Percentiles rank a stretch among this genome's conserved stretches.
Evolutionary conservation across 768 basidiomycete genomes (phyloP).

Genomic region (Serendipita sp.): DNA sequence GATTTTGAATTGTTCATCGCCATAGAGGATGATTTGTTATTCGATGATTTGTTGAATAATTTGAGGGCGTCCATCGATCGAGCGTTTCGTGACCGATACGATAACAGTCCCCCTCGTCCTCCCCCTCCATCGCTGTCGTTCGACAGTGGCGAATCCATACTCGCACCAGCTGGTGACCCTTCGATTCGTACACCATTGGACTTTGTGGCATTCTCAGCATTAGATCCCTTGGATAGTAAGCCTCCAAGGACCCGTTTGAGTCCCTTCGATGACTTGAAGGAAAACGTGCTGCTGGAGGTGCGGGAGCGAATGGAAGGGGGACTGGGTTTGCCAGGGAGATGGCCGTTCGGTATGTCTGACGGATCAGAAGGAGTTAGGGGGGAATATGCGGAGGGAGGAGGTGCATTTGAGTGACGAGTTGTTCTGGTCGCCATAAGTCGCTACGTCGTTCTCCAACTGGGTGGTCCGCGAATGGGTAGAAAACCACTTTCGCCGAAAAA

Average conservation of each 20-base stretch:
- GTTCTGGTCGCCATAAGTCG: neutral
- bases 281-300: neutral
- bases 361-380: neutral
- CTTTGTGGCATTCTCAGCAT: neutral
- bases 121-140: neutral
- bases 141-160: too few species aligned
- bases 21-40: neutral
- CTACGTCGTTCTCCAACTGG: too few species aligned
- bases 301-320: neutral
- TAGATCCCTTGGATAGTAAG: neutral
- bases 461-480: too few species aligned
- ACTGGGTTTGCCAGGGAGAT: neutral
- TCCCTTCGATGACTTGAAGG: neutral
- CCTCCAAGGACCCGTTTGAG: neutral
- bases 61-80: conserved; percentile 7
- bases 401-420: neutral
- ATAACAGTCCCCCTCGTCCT: neutral
- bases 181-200: neutral
- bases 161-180: too few species aligned
- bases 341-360: neutral
- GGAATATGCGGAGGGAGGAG: neutral
- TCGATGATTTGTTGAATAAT: neutral
- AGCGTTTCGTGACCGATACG: neutral
- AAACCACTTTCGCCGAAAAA: too few species aligned
- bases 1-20: too few species aligned